phyloP scores from a whole-genome alignment of 23 red algal species.

The Rhodosorus marinus region DNA sequence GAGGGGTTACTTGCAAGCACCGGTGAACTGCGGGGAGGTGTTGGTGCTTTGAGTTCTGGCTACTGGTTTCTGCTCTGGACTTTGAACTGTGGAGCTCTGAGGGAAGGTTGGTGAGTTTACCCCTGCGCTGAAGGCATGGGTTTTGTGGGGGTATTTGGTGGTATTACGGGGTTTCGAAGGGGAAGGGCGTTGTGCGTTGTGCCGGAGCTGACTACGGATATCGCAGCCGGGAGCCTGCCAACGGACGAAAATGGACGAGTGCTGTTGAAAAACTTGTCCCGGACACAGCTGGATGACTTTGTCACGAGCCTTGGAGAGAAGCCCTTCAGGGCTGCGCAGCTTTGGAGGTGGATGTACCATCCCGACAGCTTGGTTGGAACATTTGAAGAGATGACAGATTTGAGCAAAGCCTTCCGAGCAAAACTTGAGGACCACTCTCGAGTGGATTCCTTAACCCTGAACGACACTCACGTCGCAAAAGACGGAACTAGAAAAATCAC shows the following conservation, averaged over 20 bases:
- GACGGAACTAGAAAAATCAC: slow-evolving; percentile 84
- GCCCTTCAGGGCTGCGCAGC: slow-evolving; percentile 63
- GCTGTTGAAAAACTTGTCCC: slow-evolving; percentile 41
- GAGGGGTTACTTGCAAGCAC: no score
- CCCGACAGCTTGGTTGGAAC: slow-evolving; percentile 9
- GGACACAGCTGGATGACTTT: slow-evolving; percentile 41
- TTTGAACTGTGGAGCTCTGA: no score
- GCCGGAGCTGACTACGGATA: background rate
- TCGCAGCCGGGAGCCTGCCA: background rate
- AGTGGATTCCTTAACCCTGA: slow-evolving; percentile 26
- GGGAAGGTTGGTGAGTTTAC: no score
- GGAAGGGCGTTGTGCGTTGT: background rate
- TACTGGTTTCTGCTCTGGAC: no score
- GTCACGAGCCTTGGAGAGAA: slow-evolving; percentile 33
- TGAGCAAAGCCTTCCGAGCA: slow-evolving; percentile 46
- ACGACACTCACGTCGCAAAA: slow-evolving; percentile 26
- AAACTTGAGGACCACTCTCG: slow-evolving; percentile 9
- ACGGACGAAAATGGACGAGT: slow-evolving; percentile 17
- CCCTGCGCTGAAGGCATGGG: no score
- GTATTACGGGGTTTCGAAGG: background rate
- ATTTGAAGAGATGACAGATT: slow-evolving; percentile 78
- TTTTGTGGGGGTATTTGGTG: no score
- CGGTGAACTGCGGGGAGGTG: no score
- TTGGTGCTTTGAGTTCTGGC: no score
- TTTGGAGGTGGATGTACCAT: slow-evolving; percentile 92